Base-by-base conservation (phyloP, 2,329 filamentous ascomycete genomes). In the Fusarium sp. region DNA sequence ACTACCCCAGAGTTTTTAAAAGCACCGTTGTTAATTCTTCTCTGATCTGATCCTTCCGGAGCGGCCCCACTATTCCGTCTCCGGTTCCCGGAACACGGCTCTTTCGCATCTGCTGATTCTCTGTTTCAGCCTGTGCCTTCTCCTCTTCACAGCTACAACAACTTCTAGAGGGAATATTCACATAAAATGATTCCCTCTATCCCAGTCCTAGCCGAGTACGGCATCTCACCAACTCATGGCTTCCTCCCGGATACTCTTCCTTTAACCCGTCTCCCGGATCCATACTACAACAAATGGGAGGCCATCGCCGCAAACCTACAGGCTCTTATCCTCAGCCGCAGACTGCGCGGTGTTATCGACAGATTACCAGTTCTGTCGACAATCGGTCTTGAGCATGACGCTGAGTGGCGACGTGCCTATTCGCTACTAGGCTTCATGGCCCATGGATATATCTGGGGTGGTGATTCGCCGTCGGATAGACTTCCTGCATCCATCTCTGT, bases 211-310 rank as follows among this genome's bases (percentile, higher is more conserved):
- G 87, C 89, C 80, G 92, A 97, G 82, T 97, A 97, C 84, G 93
- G 92, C 83, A 89, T 94, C 81, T 93, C 93, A 73, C 85, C 89
- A 69, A 86, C 90, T 63, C 90, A 94, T 83, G 96, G 96, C 78
- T 99, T 99, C 84, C 89, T 99, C 60, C 94, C 96, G 4, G 86
- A 93, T 70, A 90, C 94, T 72, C 84, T 93, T 39, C 96, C 96
- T 45, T 86, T 98, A 71, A 91, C 93, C 69, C 85, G 89, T 61
- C 90, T 99, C 19, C 93, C 94, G 15, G 93, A 98, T 79, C 89
- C 92, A 6, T 98, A 98, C 85, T 99, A 98, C 83, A 91, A 93
- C 81, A 94, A 94, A 79, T 99, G 96, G 96, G 96, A 99, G 83
- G 89, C 92, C 49, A 88, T 98, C 55, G 89, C 92, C 38, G 89